These are phyloP conservation scores for Roridomyces roridus DNA, from an alignment of 768 basidiomycete genomes.

Conservation along the genomic window DNA sequence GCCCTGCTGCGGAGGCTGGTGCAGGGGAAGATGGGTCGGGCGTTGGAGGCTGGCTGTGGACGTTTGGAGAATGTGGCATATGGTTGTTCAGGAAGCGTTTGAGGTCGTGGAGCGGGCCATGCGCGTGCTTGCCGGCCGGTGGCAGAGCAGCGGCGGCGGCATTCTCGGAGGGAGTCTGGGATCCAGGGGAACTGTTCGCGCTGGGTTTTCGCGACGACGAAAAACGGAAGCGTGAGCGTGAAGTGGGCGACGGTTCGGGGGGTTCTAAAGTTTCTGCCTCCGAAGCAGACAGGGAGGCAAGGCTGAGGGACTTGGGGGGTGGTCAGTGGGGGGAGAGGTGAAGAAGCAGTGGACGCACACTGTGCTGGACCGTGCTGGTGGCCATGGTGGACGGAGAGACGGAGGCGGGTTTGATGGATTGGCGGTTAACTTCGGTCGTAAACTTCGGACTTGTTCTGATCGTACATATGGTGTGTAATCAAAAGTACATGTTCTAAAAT, in stretches of 20 bases:
- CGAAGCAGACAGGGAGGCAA: conserved; percentile 9
- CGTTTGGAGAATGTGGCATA: conserved; percentile 63
- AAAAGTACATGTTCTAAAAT: too few species aligned
- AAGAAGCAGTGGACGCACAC: conserved; percentile 10
- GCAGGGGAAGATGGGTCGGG: conserved; percentile 10
- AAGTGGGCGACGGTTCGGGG: conserved; percentile 16
- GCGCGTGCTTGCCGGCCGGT: conserved; percentile 32
- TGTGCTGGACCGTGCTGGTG: neutral
- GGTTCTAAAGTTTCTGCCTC: neutral
- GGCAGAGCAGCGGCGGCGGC: conserved; percentile 27
- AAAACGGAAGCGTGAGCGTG: conserved; percentile 34
- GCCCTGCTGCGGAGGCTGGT: neutral
- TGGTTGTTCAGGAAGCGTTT: conserved; percentile 96
- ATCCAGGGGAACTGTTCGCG: conserved; percentile 14
- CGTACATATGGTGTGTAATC: too few species aligned
- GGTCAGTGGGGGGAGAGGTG: too few species aligned
- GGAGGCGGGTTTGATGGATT: too few species aligned
- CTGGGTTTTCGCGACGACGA: conserved; percentile 16
- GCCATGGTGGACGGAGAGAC: conserved; percentile 12
- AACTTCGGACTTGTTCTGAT: too few species aligned
- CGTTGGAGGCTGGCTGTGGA: conserved; percentile 33
- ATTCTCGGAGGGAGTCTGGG: too few species aligned
- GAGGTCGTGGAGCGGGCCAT: conserved; percentile 88
- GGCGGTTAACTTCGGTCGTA: too few species aligned
- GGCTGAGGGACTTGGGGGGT: too few species aligned